phyloP scores from a whole-genome alignment of 768 basidiomycete genomes.

The Trametes cinnabarina region DNA sequence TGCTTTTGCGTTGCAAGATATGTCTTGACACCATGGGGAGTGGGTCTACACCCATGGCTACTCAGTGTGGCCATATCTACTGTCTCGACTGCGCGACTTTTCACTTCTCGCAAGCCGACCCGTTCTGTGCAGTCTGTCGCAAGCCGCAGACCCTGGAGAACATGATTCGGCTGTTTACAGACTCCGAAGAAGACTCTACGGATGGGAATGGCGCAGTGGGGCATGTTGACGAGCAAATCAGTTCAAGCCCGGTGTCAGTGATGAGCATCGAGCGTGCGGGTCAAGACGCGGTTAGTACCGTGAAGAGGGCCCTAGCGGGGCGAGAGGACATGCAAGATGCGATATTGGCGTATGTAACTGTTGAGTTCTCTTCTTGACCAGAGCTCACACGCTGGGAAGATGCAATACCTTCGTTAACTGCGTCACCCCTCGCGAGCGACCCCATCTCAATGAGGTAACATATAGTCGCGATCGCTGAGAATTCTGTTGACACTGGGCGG shows the following conservation, averaged over 20 bases:
- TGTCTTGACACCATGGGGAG: conserved; percentile 19
- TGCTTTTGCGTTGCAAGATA: conserved; percentile 18
- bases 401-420: conserved; percentile 20
- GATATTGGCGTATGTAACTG: conserved; percentile 4
- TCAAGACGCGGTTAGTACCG: conserved; percentile 1
- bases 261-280: conserved; percentile 11
- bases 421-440: conserved; percentile 6
- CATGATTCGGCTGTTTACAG: conserved; percentile 21
- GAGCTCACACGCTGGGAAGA: no score
- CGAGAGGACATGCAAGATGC: conserved; percentile 6
- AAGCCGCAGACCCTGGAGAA: conserved; percentile 14
- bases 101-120: conserved; percentile 18
- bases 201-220: background rate
- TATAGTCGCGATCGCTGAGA: background rate
- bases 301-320: conserved; percentile 8
- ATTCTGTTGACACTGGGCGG: background rate
- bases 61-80: conserved; percentile 28
- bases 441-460: conserved; percentile 11
- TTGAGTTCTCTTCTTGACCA: no score
- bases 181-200: conserved; percentile 1
- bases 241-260: conserved; percentile 10
- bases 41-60: conserved; percentile 13
- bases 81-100: conserved; percentile 27
- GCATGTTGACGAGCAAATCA: background rate
- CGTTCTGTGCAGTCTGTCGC: conserved; percentile 24